Evolutionary conservation across 306 rosid species (phyloP), one percentile per base, ranked within the genome.

Genomic region (Sesbania bispinosa): DNA sequence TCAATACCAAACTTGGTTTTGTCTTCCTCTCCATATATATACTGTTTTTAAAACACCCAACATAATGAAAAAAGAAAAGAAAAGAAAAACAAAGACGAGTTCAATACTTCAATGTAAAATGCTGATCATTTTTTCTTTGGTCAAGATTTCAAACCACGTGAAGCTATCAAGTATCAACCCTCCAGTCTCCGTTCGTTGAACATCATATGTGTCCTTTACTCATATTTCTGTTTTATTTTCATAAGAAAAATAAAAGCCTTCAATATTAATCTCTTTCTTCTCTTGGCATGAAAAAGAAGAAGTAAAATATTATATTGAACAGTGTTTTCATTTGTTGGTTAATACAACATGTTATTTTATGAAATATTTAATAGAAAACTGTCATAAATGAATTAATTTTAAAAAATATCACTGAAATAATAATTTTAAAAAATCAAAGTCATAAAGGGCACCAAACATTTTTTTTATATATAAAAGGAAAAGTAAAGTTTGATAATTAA

Each of bases 141-240:
- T 78, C 80, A 68, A 62, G 27, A 8, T 62, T 74, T 78, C 86
- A 82, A 73, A 55, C 60, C 73, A 77, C 64, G 80, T 53, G 79
- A 33, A 36, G 21, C 76, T 26, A 2, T 24, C 2, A 2, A 35
- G 53, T 50, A 2, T 5, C 53, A 64, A 75, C 8, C 36, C 27
- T 30, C 13, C 61, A 58, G 23, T 21, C 50, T 39, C 19, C 5
- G 20, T 58, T 66, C 45, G 65, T 19, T 48, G 3, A 70, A 52
- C 23, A 51, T 14, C 2, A 14, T 4, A 15, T 4, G 6, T 13
- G 24, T 30, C 16, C 5, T 19, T 2, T 32, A 45, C 46, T 67
- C 36, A 21, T 10, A 20, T 21, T 58, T 43, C 2, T 19, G 4
- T 19, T 43, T 43, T 2, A 6, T 39, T 15, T 26, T 7, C 8